Evolutionary conservation across 2,329 filamentous ascomycete genomes (phyloP), one percentile per base, ranked within the genome.

Genomic region (Ilyonectria sp.): DNA sequence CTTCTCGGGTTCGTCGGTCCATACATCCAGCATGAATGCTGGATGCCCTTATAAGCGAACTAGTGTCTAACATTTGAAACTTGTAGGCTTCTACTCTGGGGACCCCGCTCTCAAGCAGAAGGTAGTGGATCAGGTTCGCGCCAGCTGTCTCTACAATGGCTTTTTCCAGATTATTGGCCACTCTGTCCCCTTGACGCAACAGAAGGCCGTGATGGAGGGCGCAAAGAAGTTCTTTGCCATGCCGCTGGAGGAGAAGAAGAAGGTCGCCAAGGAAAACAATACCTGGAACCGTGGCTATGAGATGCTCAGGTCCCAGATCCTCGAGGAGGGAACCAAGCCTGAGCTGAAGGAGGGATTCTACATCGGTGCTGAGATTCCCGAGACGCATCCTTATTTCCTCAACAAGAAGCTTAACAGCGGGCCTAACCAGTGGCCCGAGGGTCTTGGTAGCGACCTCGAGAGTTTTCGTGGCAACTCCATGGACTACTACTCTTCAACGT

Each of bases 121-220:
- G 29, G 67, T 71, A 3, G 69, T 71, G 31, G 69, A 71, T 15
- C 77, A 82, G 52, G 78, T 86, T 35, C 79, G 82, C 6, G 70
- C 77, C 33, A 82, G 83, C 56, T 86, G 84, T 68, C 75, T 80
- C 19, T 75, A 82, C 78, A 70, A 86, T 79, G 86, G 86, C 4
- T 88, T 88, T 76, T 87, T 89, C 77, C 85, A 87, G 70, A 81
- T 89, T 56, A 79, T 80, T 8, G 83, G 83, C 8, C 86, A 89
- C 71, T 78, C 81, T 4, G 80, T 89, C 4, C 75, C 83, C 1
- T 67, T 78, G 6, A 64, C 72, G 5, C 74, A 85, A 17, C 85
- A 85, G 69, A 68, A 80, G 10, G 74, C 74, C 2, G 79, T 83
- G 2, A 79, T 88, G 64, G 69, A 80, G 17, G 78, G 80, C 3